Evolutionary conservation across 23 red algal species (phyloP).

Genomic region (Cyanidiococcus yangmingshanensis): DNA sequence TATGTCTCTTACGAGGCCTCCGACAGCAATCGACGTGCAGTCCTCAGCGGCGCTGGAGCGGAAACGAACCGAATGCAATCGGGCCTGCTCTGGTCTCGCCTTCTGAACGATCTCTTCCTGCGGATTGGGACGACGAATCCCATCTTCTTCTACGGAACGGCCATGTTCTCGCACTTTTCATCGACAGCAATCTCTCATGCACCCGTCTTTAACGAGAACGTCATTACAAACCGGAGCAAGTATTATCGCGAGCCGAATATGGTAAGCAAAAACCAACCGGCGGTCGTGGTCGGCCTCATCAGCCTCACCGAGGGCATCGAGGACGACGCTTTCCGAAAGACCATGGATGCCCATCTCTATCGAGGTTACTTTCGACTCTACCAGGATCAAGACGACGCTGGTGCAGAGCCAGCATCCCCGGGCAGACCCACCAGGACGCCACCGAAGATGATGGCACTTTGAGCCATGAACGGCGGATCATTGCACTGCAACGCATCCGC

Average conservation of each 20-base stretch:
- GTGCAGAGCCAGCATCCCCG: background rate
- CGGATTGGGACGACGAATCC: background rate
- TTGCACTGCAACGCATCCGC: background rate
- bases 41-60: background rate
- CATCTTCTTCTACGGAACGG: conserved; percentile 11
- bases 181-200: conserved; percentile 7
- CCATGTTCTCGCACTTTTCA: background rate
- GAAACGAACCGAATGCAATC: background rate
- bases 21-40: background rate
- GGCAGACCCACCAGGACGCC: background rate
- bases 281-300: background rate
- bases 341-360: background rate
- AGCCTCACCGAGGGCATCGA: conserved; percentile 1
- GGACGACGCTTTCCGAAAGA: background rate
- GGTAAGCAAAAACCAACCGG: background rate
- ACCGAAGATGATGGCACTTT: background rate
- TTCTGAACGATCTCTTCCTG: conserved; percentile 14
- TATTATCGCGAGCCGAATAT: conserved; percentile 11
- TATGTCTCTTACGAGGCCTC: background rate
- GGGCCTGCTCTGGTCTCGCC: background rate
- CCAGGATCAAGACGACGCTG: background rate
- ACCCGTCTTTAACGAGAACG: background rate
- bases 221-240: background rate
- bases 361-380: conserved; percentile 14
- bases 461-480: background rate